Conservation (phyloP, 352 stramenopile genomes). For the Pythium coloratum region DNA sequence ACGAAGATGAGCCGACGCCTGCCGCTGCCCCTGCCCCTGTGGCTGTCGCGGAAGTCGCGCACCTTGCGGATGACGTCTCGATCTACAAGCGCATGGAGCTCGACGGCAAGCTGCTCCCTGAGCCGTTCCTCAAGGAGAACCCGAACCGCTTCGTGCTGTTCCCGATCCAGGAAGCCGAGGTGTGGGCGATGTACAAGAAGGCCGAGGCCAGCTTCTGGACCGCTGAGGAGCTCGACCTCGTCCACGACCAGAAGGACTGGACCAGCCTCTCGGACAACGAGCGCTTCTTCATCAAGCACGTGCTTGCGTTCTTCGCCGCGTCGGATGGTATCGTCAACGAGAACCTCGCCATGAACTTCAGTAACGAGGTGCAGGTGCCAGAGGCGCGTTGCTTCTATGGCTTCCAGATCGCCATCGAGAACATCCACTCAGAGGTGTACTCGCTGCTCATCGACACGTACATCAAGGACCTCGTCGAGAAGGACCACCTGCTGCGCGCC, state of each 20-base stretch:
- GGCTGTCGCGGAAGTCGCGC: background rate
- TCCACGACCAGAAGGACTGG: slow-evolving; percentile 96
- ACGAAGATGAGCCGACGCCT: slow-evolving; percentile 15
- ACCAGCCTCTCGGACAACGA: slow-evolving; percentile 93
- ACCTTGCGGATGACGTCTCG: slow-evolving; percentile 45
- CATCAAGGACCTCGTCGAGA: slow-evolving; percentile 95
- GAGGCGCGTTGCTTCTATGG: slow-evolving; percentile 99
- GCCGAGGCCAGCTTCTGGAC: slow-evolving; percentile 99
- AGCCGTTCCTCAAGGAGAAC: slow-evolving; percentile 96
- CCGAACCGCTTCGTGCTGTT: slow-evolving; percentile 97
- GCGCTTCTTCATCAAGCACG: slow-evolving; percentile 97
- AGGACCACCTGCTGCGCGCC: slow-evolving; percentile 93
- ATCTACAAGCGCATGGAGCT: slow-evolving; percentile 89
- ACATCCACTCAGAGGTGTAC: slow-evolving; percentile 99
- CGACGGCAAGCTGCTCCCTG: slow-evolving; percentile 74
- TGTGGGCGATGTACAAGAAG: slow-evolving; percentile 99
- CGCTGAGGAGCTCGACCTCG: slow-evolving; percentile 97
- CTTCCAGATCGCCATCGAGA: slow-evolving; percentile 99
- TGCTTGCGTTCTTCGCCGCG: slow-evolving; percentile 98
- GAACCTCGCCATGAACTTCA: slow-evolving; percentile 99
- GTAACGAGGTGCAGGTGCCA: slow-evolving; percentile 95
- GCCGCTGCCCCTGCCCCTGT: slow-evolving; percentile 2
- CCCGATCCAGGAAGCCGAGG: slow-evolving; percentile 96
- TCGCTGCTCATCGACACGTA: slow-evolving; percentile 99
- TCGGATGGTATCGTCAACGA: slow-evolving; percentile 99